Base-by-base conservation (phyloP, 176 grass and related monocot genomes). In the Phoenix roebelenii region DNA sequence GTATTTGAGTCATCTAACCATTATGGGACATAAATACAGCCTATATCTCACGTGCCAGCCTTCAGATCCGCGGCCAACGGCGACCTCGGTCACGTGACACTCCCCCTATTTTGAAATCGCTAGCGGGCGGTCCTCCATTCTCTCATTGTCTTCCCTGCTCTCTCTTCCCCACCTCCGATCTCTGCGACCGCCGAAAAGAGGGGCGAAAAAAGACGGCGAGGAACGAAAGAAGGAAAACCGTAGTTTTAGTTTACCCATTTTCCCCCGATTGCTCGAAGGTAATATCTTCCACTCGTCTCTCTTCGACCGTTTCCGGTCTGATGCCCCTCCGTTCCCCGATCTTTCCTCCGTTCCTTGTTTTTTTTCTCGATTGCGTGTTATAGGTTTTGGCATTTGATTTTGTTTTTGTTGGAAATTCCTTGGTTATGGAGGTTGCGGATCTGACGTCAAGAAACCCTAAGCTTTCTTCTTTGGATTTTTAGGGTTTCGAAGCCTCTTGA, bases 41-140 rank as follows among this genome's bases (percentile, higher is more conserved):
- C 6, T 14, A 15, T 49, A 25, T 51, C 44, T 51, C 48, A 52
- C 48, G 49, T 51, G 44, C 18, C 49, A 52, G 19, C 15, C 12
- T 16, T 25, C 48, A 24, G 48, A 25, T 25, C 49, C 26, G 39
- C 14, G 17, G 16, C 22, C 7, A 6, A 1, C 4, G 4, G 26
- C 25, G 4, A 20, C 12, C 12, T 65, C 35, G 73, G 19, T 62
- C 71, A 62, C 73, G 74, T 69, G 32, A 53, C 58, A 58, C 7
- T 12, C 59, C 74, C 77, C 77, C 77, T 57, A 74, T 76, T 85
- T 86, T 60, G 65, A 86, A 77, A 70, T 74, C 55, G 15, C 18
- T 17, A 59, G 78, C 78, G 83, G 81, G 76, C 71, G 56, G 60
- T 65, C 16, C 63, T 25, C 60, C 9, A 22, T 29, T 3, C 22